Percentiles rank a stretch among this genome's conserved stretches.
phyloP scores from a whole-genome alignment of 805 yeast species.

The Alloascoidea hylecoeti region DNA sequence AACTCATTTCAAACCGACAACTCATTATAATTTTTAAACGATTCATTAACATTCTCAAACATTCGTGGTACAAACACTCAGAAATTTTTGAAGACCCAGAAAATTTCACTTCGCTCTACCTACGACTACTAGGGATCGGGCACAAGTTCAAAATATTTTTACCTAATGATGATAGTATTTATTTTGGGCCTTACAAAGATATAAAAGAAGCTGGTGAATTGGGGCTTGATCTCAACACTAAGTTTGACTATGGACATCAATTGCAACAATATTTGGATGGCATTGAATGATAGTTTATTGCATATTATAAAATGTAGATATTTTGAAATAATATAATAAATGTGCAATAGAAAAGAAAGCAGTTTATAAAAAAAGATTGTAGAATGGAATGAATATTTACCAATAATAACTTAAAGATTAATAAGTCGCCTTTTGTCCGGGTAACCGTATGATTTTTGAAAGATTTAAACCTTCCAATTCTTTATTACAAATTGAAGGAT shows the following conservation, averaged over 20 bases:
- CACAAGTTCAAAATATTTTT: background rate
- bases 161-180: background rate
- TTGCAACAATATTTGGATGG: background rate
- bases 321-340: background rate
- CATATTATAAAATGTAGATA: background rate
- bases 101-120: background rate
- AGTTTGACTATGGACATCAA: background rate
- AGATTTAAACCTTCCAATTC: background rate
- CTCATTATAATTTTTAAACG: background rate
- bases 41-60: background rate
- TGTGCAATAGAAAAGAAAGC: background rate
- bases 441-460: too few relatives aligned
- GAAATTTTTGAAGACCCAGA: background rate
- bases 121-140: background rate
- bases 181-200: background rate
- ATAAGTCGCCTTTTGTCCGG: too few relatives aligned
- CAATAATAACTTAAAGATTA: too few relatives aligned
- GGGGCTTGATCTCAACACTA: background rate
- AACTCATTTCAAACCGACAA: background rate
- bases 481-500: too few relatives aligned
- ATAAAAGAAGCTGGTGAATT: too few relatives aligned
- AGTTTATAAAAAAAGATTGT: background rate
- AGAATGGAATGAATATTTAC: too few relatives aligned
- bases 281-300: background rate
- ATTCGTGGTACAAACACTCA: background rate